Evolutionary conservation across 1,139 yeast genomes (phyloP), one percentile per base, ranked within the genome.

Genomic region (Spencermartinsiella ligniputridi): DNA sequence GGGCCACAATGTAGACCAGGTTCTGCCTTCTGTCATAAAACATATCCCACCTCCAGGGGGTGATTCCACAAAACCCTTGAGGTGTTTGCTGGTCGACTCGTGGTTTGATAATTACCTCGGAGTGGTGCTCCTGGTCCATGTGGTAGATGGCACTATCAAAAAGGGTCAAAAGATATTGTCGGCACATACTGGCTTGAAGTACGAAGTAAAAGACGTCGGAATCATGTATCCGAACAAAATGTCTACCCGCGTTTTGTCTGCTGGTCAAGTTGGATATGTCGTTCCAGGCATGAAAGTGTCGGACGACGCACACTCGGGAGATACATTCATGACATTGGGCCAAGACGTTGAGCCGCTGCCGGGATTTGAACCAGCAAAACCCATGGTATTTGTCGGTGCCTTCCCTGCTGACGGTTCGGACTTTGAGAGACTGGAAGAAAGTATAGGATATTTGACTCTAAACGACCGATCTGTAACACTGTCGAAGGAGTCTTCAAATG

Each of bases 331-430:
- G 74, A 81, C 78, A 47, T 70, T 72, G n/a, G 87, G 86, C 2
- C 72, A 76, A 22, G 76, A 73, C 43, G 79, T 86, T 1, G 85
- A 81, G 47, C 83, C 96, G 1, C 70, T 92, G 22, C 96, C 96
- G 0, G 97, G 97, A 0, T 92, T 92, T 64, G 97, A 90, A 63
- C 97, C 88, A 56, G 90, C 95, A 1, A 90, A 92, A 62, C 97
- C 98, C 1, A 92, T 92, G 97, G 97, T 92, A 4, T 92, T 90
- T 64, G 95, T 92, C 37, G 98, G 98, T 6, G 98, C 98, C 0
- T 92, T 89, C 57, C 98, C 98, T 0, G 94, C 96, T 0, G 96
- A 90, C 60, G 96, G 96, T 3, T 77, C 84, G 1, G 96, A 90
- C 56, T 92, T 90, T 62, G 86, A 85, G 50, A 83, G 79, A 33